Evolutionary conservation across 2,329 filamentous ascomycete genomes (phyloP).

Genomic region (Thermoascus crustaceus): DNA sequence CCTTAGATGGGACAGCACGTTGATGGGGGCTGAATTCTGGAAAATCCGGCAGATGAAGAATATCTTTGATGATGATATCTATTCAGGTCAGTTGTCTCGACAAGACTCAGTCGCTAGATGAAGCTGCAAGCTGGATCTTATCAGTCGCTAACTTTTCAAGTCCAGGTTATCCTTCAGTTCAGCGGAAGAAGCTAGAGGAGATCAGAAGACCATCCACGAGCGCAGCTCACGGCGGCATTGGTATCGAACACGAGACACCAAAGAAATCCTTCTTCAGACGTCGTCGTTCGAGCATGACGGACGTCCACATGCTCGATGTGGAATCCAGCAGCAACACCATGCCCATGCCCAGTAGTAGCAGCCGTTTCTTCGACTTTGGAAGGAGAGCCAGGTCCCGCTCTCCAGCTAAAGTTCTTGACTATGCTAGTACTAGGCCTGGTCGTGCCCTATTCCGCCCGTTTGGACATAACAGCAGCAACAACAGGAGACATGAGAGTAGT

Average conservation of each 20-base stretch:
- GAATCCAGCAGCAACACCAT: too few relatives aligned
- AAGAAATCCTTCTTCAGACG: slow-evolving; percentile 5
- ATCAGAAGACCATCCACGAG: slow-evolving; percentile 1
- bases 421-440: neutral
- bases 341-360: too few relatives aligned
- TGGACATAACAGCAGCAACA: neutral
- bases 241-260: neutral
- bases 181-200: slow-evolving; percentile 3
- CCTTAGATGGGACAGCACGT: slow-evolving; percentile 16
- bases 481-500: too few relatives aligned
- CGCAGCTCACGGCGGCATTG: neutral
- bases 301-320: too few relatives aligned
- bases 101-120: too few relatives aligned
- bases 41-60: slow-evolving; percentile 12
- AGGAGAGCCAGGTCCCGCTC: neutral
- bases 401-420: neutral
- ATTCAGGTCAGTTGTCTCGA: slow-evolving; percentile 1
- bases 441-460: neutral
- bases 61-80: neutral
- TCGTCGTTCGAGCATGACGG: slow-evolving; percentile 22
- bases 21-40: slow-evolving; percentile 23
- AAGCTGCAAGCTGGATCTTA: too few relatives aligned
- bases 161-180: too few relatives aligned
- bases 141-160: too few relatives aligned
- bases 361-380: slow-evolving; percentile 7